Base-by-base conservation (phyloP, 148 eudicot genomes). In the Limonium bicolor region DNA sequence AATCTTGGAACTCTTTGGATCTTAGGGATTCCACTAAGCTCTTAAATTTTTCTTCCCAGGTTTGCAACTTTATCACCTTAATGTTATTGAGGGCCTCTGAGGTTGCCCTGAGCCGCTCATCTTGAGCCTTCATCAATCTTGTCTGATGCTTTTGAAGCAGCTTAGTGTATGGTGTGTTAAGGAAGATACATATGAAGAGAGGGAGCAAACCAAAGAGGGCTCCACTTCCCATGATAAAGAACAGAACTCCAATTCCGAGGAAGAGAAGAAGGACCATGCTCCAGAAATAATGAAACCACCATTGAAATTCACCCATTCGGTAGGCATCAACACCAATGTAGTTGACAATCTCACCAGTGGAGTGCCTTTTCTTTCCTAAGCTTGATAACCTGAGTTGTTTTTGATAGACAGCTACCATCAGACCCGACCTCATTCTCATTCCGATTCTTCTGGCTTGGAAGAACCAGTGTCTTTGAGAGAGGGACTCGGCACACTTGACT, bases 31-130 rank as follows among this genome's bases (percentile, higher is more conserved):
- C 69, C 2, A 68, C 37, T 54, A 69, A n/a, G 16, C 61, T 47
- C 54, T 61, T 68, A 64, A 79, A 79, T 12, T 75, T 62, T 4
- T 61, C 69, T 53, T 80, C 88, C 88, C 88, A 80, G 3, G 82
- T 68, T 36, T 75, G 79, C 51, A 80, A 49, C 70, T 80, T 80
- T 41, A 80, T 71, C 38, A 80, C 63, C 35, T 72, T 75, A 78
- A 80, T 80, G 40, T 52, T 75, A 48, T 69, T 75, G 6, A 80
- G 65, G 16, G 70, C 64, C 36, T 75, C 88, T 2, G 88, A 74
- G 32, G 54, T 66, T 22, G 72, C 55, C 41, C 76, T 66, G 17
- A 80, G 57, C 20, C 88, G 39, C 51, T 63, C 65, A 60, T 80
- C 88, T 61, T 75, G 78, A 0, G 62, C 66, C 19, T 24, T 26